Conservation (phyloP, 2,329 filamentous ascomycete species). For the Amauroascus niger region DNA sequence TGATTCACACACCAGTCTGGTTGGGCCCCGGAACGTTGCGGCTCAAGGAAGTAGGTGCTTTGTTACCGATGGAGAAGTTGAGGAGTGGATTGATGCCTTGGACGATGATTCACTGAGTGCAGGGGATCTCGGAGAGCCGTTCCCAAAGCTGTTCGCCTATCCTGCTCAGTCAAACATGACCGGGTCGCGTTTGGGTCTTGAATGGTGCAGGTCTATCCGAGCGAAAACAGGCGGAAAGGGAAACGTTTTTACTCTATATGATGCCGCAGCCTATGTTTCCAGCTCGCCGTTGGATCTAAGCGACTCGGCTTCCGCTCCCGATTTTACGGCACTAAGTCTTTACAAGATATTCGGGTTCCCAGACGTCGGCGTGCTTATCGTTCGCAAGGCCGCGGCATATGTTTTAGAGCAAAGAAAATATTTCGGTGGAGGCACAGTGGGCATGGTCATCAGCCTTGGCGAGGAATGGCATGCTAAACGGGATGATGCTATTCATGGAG, state of each 20-base stretch:
- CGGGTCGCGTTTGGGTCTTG: constrained; percentile 61
- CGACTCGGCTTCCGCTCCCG: constrained; percentile 53
- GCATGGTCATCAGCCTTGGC: constrained; percentile 69
- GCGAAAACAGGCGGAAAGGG: constrained; percentile 20
- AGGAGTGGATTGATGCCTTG: constrained; percentile 51
- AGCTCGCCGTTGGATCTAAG: constrained; percentile 67
- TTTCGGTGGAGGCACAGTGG: constrained; percentile 91
- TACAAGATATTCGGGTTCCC: constrained; percentile 99
- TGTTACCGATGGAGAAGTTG: constrained; percentile 51
- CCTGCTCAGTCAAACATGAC: constrained; percentile 92
- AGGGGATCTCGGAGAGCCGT: constrained; percentile 21
- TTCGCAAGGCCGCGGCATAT: constrained; percentile 59
- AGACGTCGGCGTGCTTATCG: constrained; percentile 74
- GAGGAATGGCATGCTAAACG: constrained; percentile 79
- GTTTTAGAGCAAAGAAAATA: constrained; percentile 61
- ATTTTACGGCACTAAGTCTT: constrained; percentile 80
- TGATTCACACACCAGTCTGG: constrained; percentile 75
- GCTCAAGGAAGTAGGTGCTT: constrained; percentile 54
- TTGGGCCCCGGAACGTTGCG: constrained; percentile 70
- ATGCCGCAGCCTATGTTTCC: constrained; percentile 71
- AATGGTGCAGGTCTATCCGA: constrained; percentile 52
- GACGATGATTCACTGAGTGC: background rate
- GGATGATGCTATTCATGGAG: constrained; percentile 60
- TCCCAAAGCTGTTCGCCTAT: constrained; percentile 58
- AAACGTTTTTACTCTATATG: constrained; percentile 59